Evolutionary conservation across 257 asterid species (phyloP), one percentile per base, ranked within the genome.

Genomic region (Solanum paucissectum): DNA sequence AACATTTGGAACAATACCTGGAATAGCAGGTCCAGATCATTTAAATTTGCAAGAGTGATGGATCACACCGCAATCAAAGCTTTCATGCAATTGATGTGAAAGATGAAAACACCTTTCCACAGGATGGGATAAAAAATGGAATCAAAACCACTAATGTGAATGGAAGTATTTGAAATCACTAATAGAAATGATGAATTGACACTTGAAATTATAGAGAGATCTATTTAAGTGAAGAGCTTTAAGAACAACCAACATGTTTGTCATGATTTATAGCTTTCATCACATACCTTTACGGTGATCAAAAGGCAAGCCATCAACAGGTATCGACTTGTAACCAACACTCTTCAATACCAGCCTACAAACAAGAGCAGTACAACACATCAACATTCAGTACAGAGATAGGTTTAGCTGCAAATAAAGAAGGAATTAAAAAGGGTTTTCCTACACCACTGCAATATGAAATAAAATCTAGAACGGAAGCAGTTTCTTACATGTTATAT

Each of bases 261-360:
- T 9, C 27, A 27, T 81, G 40, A 81, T 81, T 32, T 49, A 55
- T 20, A 49, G 42, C 29, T 76, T 76, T 76, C 83, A 40, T 40
- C 83, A 49, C 69, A 82, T 82, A 82, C 86, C 99, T 90, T 89
- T 92, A 88, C 89, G 66, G 83, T 87, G 90, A 92, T 95, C 96
- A 88, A 97, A 95, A 71, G 98, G 98, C 85, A 97, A 92, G 83
- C 94, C 95, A 86, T 92, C 96, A 88, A 94, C 92, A 77, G 94
- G 92, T 58, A 93, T 93, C 75, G 98, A 95, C 91, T 95, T 97
- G 91, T 96, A 95, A 72, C 99, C 99, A 76, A 96, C 93, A 87
- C 99, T 96, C 93, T 97, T 97, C 94, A 95, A 87, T 44, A 91
- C 94, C 91, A 93, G 91, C 90, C 98, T 97, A 92, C 88, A 91